Evolutionary conservation across 495 filamentous ascomycete species (phyloP).

Genomic region (Penicillium macrosclerotiorum): DNA sequence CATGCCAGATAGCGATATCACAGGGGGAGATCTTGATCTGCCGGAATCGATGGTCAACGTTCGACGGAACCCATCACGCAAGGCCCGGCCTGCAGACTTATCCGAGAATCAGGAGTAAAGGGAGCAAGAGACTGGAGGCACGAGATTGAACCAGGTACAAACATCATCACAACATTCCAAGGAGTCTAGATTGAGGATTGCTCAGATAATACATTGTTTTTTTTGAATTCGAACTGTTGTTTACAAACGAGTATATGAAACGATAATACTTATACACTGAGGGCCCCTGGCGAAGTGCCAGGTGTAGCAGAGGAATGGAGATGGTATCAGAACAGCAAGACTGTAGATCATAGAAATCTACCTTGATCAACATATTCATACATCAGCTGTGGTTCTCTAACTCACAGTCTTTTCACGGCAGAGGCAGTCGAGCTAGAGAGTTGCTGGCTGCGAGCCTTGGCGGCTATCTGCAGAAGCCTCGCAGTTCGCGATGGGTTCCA

Average conservation of each 20-base stretch:
- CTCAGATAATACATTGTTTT: not conserved
- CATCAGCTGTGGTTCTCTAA: not conserved
- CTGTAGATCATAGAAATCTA: not conserved
- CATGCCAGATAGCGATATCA: too few relatives aligned
- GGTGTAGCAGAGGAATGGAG: constrained; percentile 23
- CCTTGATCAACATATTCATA: constrained; percentile 19
- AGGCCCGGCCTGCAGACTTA: constrained; percentile 1
- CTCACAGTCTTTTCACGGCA: constrained; percentile 31
- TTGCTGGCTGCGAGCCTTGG: constrained; percentile 34
- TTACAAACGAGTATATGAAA: too few relatives aligned
- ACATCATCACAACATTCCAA: too few relatives aligned
- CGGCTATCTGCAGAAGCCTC: constrained; percentile 46
- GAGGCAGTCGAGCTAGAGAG: constrained; percentile 24
- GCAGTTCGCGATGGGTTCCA: constrained; percentile 53
- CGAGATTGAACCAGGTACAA: too few relatives aligned
- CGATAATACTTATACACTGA: constrained; percentile 13
- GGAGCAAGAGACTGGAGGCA: too few relatives aligned
- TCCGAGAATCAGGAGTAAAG: constrained; percentile 5
- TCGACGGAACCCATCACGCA: constrained; percentile 5
- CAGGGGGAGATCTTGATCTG: too few relatives aligned
- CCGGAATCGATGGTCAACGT: not conserved
- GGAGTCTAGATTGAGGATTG: not conserved
- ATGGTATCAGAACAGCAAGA: constrained; percentile 22
- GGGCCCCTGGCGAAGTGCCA: constrained; percentile 1
- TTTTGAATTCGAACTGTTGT: constrained; percentile 1